These are phyloP conservation scores for Sechiopsis laciniata DNA, from an alignment of 306 rosid species.

Conservation along the genomic window DNA sequence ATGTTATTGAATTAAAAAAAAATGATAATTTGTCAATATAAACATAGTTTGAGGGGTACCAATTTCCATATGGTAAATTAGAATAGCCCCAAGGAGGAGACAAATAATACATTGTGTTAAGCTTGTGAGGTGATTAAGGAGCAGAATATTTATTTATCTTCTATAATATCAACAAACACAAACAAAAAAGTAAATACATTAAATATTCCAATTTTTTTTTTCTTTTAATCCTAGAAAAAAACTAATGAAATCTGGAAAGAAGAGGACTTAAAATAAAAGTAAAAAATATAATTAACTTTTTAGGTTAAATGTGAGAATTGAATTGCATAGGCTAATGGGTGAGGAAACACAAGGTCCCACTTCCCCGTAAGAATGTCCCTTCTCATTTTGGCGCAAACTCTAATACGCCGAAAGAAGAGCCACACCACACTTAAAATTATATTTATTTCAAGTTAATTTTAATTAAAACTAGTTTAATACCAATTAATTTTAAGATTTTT, in stretches of 20 bases:
- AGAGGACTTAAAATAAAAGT: too few species aligned
- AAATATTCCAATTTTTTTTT: neutral
- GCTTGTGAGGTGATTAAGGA: slow-evolving; percentile 5
- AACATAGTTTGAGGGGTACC: too few species aligned
- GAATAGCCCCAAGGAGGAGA: neutral
- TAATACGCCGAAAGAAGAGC: slow-evolving; percentile 25
- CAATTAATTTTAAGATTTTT: too few species aligned
- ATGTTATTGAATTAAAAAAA: too few species aligned
- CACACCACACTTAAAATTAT: neutral
- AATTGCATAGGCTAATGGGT: neutral
- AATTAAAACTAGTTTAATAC: too few species aligned
- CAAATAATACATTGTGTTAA: neutral
- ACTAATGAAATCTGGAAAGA: too few species aligned
- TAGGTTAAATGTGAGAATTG: neutral
- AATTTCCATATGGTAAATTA: neutral
- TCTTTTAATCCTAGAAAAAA: too few species aligned
- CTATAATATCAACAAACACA: neutral
- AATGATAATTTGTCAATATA: too few species aligned
- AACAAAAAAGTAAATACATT: neutral
- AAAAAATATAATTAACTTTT: too few species aligned
- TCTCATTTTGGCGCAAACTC: slow-evolving; percentile 23
- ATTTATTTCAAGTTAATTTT: too few species aligned
- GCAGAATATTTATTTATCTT: too few species aligned
- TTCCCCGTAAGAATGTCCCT: slow-evolving; percentile 14
- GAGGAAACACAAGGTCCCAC: slow-evolving; percentile 21